A percentile compares a stretch with the other conserved stretches of the same genome.
These are phyloP conservation scores for Paramecium sonneborni DNA, from an alignment of 73 alveolate species.

Conservation along the genomic window DNA sequence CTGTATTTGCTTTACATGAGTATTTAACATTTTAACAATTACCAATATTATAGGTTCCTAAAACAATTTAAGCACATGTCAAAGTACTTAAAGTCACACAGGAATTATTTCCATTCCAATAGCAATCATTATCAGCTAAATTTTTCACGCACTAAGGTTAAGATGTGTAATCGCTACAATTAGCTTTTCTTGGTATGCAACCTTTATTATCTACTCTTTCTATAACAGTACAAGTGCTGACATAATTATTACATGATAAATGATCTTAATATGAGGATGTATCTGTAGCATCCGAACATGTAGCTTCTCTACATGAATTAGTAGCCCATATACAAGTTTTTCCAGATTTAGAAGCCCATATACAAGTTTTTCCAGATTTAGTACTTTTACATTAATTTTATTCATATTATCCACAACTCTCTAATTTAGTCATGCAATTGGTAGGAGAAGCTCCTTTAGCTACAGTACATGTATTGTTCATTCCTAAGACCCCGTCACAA, in stretches of 20 bases:
- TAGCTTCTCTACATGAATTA: background rate
- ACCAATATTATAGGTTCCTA: background rate
- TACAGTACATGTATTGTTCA: background rate
- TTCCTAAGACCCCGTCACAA: background rate
- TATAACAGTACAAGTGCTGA: slow-evolving; percentile 2
- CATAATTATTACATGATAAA: background rate
- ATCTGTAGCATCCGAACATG: background rate
- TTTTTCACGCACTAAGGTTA: background rate
- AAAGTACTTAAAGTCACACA: background rate
- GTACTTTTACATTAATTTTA: background rate
- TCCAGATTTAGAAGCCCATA: too few species aligned
- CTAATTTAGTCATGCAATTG: background rate
- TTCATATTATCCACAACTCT: background rate
- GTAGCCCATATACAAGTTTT: slow-evolving; percentile 26
- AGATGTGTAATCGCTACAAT: background rate
- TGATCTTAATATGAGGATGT: background rate
- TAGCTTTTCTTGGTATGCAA: background rate
- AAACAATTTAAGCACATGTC: background rate
- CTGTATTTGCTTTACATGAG: background rate
- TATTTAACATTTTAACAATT: background rate
- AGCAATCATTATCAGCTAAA: background rate
- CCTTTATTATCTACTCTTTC: background rate
- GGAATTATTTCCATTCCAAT: background rate
- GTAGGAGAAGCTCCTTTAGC: background rate
- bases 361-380: background rate